Evolutionary conservation across 2,329 filamentous ascomycete genomes (phyloP).

Genomic region (Drechmeria coniospora): DNA sequence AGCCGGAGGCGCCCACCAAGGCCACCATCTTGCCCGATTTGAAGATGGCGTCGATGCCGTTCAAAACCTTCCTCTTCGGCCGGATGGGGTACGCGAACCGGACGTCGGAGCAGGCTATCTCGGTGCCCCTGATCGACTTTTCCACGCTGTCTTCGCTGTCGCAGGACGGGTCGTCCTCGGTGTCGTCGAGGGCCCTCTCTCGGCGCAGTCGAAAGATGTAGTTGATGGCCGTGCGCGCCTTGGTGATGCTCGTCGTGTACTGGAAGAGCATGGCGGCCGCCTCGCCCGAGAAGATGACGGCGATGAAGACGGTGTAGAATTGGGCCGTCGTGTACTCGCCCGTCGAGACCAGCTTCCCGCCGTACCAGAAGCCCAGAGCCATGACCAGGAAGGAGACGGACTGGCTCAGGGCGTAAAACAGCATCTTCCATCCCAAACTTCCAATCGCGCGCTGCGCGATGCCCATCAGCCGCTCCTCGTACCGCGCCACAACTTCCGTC

Average conservation of each 20-base stretch:
- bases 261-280: constrained; percentile 26
- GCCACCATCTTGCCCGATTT: constrained; percentile 33
- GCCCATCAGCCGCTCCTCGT: constrained; percentile 14
- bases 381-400: constrained; percentile 22
- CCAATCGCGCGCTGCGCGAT: constrained; percentile 15
- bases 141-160: neutral
- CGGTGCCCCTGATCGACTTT: constrained; percentile 11
- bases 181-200: constrained; percentile 12
- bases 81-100: constrained; percentile 40
- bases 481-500: constrained; percentile 21
- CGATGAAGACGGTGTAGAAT: constrained; percentile 36
- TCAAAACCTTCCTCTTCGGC: constrained; percentile 18
- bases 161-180: constrained; percentile 8
- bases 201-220: constrained; percentile 28
- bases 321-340: constrained; percentile 30
- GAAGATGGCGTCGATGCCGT: constrained; percentile 24
- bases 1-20: constrained; percentile 41
- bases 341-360: constrained; percentile 21
- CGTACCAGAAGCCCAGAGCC: constrained; percentile 26
- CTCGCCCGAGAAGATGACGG: constrained; percentile 30
- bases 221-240: constrained; percentile 30
- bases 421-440: constrained; percentile 21
- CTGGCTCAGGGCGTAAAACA: constrained; percentile 25
- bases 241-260: constrained; percentile 35
- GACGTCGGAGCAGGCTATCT: constrained; percentile 33